A percentile compares a stretch with the other conserved stretches of the same genome.
Evolutionary conservation across 2,329 filamentous ascomycete species (phyloP).

Genomic region (Epichloe gansuensis): DNA sequence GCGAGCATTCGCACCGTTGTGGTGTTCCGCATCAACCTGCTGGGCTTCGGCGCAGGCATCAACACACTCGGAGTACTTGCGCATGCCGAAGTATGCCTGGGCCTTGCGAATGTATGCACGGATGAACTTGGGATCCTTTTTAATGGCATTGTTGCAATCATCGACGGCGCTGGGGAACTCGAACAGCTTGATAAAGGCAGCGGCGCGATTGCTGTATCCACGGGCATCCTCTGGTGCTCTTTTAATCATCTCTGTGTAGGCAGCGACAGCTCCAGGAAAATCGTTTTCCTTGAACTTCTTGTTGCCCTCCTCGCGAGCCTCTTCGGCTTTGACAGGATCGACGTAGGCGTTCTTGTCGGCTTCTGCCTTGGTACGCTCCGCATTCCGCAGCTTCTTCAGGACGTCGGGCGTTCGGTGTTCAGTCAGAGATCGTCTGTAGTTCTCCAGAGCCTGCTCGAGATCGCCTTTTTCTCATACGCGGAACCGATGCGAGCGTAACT

Average conservation of each 20-base stretch:
- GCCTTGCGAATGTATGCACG: constrained; percentile 94
- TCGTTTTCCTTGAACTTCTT: constrained; percentile 94
- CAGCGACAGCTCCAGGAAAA: constrained; percentile 88
- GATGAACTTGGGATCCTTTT: constrained; percentile 84
- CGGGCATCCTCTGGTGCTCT: constrained; percentile 84
- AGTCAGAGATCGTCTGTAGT: constrained; percentile 87
- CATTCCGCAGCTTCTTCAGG: constrained; percentile 79
- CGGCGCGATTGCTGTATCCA: constrained; percentile 94
- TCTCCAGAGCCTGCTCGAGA: constrained; percentile 65
- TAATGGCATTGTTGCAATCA: constrained; percentile 85
- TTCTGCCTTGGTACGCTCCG: constrained; percentile 77
- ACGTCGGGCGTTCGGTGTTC: constrained; percentile 95
- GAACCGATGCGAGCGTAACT: constrained; percentile 91
- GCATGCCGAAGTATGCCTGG: constrained; percentile 92
- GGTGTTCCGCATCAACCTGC: constrained; percentile 57
- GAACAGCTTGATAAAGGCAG: constrained; percentile 92
- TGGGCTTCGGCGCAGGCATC: constrained; percentile 78
- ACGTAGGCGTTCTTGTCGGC: constrained; percentile 69
- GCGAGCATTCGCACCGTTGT: constrained; percentile 64
- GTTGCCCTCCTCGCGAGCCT: constrained; percentile 89
- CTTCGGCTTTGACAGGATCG: constrained; percentile 83
- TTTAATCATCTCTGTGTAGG: constrained; percentile 95
- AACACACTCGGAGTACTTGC: constrained; percentile 90
- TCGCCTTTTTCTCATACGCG: constrained; percentile 89
- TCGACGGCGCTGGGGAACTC: constrained; percentile 87